Base-by-base conservation (phyloP, 2,329 filamentous ascomycete genomes). In the Diaporthe sp. region DNA sequence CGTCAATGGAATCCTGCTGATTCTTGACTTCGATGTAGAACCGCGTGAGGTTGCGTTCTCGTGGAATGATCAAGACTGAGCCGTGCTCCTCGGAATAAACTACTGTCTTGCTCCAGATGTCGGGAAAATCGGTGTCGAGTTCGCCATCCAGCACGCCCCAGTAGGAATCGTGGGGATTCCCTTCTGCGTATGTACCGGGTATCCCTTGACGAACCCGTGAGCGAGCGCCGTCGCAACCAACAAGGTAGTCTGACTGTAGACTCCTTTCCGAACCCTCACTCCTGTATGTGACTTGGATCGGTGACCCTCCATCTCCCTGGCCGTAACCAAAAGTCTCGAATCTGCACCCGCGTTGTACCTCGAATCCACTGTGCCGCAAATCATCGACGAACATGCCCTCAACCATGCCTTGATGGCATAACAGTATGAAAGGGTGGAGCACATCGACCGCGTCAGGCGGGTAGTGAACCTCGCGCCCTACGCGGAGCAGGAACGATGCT, bases 101-200 rank as follows among this genome's bases (percentile, higher is more conserved):
- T 0, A 93, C 88, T 0, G 92, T 92, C 84, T 94, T 94, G 82
- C 91, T 93, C 92, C 93, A 94, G 67, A 94, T 89, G 79, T 94
- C 93, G 1, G 93, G 93, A 78, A 95, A 94, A 80, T 94, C 88
- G 12, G 93, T 94, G 46, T 93, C 90, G 12, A 94, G 84, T 80
- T 91, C 90, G 78, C 92, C 93, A 80, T 95, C 93, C 7, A 94
- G 84, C 4, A 95, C 93, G 74, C 92, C 93, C 93, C 93, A 95
- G 61, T 90, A 86, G 19, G 88, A 86, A 17, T 87, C 83, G 76
- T 88, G 87, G 13, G 92, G 90, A 81, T 88, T 83, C 65, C 87
- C 87, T 34, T 92, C 88, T 4, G 91, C 89, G 77, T 92, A 87
- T 72, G 83, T 89, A 81, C 85, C 86, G 78, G 84, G 89, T 71